Evolutionary conservation across 306 rosid species (phyloP).

Genomic region (Psophocarpus tetragonolobus): DNA sequence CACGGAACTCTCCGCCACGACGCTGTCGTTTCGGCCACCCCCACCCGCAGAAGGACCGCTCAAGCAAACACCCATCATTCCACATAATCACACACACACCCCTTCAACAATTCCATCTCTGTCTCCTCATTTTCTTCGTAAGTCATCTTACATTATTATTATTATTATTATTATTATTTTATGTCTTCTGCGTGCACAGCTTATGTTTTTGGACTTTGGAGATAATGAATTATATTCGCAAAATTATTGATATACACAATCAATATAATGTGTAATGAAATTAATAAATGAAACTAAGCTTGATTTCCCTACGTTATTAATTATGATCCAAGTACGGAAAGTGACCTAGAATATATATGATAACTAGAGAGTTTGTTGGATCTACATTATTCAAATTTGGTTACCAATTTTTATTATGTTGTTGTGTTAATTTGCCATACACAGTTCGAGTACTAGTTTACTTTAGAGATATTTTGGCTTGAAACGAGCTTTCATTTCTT

Average conservation of each 20-base stretch:
- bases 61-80: too few relatives aligned
- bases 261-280: slow-evolving; percentile 17
- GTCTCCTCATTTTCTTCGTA: slow-evolving; percentile 36
- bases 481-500: not conserved
- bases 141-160: slow-evolving; percentile 21
- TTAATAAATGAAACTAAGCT: slow-evolving; percentile 1
- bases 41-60: slow-evolving; percentile 52
- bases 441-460: not conserved
- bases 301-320: not conserved
- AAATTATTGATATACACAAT: slow-evolving; percentile 12
- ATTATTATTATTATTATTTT: too few relatives aligned
- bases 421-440: not conserved
- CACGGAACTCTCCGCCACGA: slow-evolving; percentile 62
- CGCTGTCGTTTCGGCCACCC: not conserved
- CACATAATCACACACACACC: not conserved
- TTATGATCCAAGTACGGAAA: not conserved
- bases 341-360: not conserved
- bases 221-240: too few relatives aligned
- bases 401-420: not conserved
- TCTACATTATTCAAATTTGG: not conserved
- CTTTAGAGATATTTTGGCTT: not conserved
- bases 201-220: too few relatives aligned
- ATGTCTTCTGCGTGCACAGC: too few relatives aligned
- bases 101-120: not conserved
- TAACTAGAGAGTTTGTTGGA: not conserved